Evolutionary conservation across 139 green algal genomes (phyloP).

Genomic region (Haematococcus lacustris): DNA sequence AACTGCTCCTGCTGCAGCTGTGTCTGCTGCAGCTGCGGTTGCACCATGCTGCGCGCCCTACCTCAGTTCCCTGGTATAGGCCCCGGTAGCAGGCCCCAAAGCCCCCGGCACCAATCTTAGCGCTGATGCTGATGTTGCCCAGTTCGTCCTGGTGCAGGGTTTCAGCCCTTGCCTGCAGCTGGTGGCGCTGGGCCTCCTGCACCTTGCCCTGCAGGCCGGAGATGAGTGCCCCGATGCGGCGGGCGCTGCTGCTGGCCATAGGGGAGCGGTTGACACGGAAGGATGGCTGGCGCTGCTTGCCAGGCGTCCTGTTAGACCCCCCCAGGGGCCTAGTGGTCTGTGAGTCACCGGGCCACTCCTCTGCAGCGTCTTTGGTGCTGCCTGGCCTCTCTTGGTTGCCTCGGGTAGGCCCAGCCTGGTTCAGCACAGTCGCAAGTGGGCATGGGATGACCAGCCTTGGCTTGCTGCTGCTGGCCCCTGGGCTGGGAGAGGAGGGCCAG

Average conservation of each 20-base stretch:
- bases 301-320: too few species aligned
- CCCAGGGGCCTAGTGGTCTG: too few species aligned
- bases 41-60: background rate
- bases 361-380: too few species aligned
- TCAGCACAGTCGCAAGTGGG: too few species aligned
- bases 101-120: constrained; percentile 15
- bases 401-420: too few species aligned
- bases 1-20: background rate
- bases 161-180: constrained; percentile 2
- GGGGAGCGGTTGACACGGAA: too few species aligned
- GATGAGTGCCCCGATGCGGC: constrained; percentile 24
- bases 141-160: constrained; percentile 17
- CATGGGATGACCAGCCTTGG: too few species aligned
- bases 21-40: background rate
- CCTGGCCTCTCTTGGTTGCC: too few species aligned
- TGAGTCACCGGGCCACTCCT: too few species aligned
- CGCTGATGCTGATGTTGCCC: constrained; percentile 12
- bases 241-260: constrained; percentile 9
- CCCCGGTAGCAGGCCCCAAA: constrained; percentile 23
- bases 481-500: too few species aligned
- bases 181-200: constrained; percentile 22
- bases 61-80: constrained; percentile 9
- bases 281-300: too few species aligned
- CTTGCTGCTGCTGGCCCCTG: too few species aligned
- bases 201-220: constrained; percentile 18